Base-by-base conservation (phyloP, 768 basidiomycete species). In the Phlegmacium glaucopus region DNA sequence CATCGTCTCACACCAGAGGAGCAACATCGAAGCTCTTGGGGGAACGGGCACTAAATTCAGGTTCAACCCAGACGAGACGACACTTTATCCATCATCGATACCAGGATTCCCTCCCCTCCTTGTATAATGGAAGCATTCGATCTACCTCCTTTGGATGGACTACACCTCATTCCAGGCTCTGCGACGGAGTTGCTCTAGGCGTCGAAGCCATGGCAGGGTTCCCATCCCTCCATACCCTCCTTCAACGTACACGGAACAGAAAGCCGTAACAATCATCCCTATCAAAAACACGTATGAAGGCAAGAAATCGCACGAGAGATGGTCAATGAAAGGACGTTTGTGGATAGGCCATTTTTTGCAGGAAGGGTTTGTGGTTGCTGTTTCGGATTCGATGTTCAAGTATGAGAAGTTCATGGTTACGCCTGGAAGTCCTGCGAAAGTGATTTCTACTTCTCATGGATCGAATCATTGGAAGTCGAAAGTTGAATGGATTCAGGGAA, bases 301-400 rank as follows among this genome's bases (percentile, higher is more conserved):
- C 39, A 71, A 71, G 53, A 87, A 83, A 66, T 96, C 18, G 95
- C 92, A 7, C 66, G 71, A 38, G 75, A 78, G 60, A 76, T 90
- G 72, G 70, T 97, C 38, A 92, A 89, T 12, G 71, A 85, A 61
- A 78, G 87, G 35, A 81, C 79, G 1, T 97, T 88, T 61, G 71
- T 85, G 47, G 83, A 85, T 18, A 98, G 95, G 94, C 96, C 96
- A 0, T 98, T 94, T n/a, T 76, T 68, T 99, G 35, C 88, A 89
- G 56, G 96, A 99, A 68, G 95, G 91, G 2, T 68, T 82, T 55
- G 92, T 97, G 1, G 82, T 85, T 2, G 87, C 85, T 13, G 76
- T 97, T 6, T 94, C 92, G 13, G 95, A 98, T 63, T 76, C 83
- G 29, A 62, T 87, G 51, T 90, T 93, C 80, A 86, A 80, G 62